A percentile compares a stretch with the other conserved stretches of the same genome.
Conservation (phyloP, 768 basidiomycete genomes). For the Russula sp. region DNA sequence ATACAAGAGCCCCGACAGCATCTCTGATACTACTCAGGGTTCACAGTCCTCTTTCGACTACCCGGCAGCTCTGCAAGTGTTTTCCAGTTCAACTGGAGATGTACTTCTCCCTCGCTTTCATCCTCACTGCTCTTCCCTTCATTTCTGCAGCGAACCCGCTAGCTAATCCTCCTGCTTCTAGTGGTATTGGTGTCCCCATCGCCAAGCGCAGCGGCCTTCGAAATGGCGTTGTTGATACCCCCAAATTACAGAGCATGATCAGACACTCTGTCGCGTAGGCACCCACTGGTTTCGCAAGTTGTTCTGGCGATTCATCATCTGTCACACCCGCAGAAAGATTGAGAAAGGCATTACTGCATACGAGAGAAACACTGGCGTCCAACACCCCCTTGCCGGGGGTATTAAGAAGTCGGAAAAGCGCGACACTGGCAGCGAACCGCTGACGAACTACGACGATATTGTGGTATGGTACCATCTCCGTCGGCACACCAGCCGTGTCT, state of each 20-base stretch:
- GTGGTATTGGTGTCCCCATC: constrained; percentile 5
- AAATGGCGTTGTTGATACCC: neutral
- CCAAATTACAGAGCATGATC: neutral
- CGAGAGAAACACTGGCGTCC: constrained; percentile 15
- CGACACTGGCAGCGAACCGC: neutral
- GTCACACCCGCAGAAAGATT: constrained; percentile 12
- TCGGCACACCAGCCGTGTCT: constrained; percentile 19
- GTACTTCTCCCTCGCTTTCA: neutral
- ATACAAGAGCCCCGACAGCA: neutral
- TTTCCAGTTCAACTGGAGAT: too few species aligned
- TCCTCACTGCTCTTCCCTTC: constrained; percentile 5
- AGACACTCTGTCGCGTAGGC: constrained; percentile 1
- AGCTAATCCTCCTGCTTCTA: too few species aligned
- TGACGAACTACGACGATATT: constrained; percentile 4
- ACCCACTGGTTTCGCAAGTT: neutral
- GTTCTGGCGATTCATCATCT: neutral
- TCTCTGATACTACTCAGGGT: too few species aligned
- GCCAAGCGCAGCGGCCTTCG: neutral
- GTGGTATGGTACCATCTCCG: constrained; percentile 22
- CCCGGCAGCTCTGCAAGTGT: too few species aligned
- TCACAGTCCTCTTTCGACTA: too few species aligned
- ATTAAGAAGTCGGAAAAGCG: neutral
- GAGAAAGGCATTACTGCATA: constrained; percentile 9
- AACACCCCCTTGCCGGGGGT: constrained; percentile 6
- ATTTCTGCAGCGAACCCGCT: too few species aligned